Conservation (phyloP, 1,139 yeast genomes). For the Martiniozyma asiatica region DNA sequence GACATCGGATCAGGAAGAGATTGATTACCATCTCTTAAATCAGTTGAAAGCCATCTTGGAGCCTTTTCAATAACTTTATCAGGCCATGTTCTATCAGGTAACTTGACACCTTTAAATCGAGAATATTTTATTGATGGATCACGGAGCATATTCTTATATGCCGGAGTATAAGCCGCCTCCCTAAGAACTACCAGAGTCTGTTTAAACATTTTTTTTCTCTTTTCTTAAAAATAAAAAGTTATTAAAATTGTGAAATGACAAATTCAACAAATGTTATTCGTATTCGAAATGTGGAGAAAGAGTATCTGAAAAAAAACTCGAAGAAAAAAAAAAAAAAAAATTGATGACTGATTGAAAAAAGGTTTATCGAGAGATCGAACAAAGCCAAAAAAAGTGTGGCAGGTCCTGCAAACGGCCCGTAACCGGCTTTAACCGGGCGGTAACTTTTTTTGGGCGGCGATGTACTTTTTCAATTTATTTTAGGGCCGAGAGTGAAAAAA, state of each 20-base stretch:
- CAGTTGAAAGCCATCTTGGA: conserved; percentile 96
- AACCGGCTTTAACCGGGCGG: no score
- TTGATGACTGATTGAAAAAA: not conserved
- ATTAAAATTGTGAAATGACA: no score
- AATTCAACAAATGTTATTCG: not conserved
- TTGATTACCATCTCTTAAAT: conserved; percentile 94
- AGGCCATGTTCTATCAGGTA: conserved; percentile 88
- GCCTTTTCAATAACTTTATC: conserved; percentile 60
- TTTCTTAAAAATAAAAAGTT: no score
- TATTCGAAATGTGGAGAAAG: not conserved
- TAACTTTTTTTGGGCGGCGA: no score
- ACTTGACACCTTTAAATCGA: conserved; percentile 51
- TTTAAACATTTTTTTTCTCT: conserved; percentile 16
- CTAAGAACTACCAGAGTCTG: conserved; percentile 16
- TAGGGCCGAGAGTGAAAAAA: no score
- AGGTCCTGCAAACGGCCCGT: no score
- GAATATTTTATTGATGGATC: conserved; percentile 76
- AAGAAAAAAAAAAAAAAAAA: conserved; percentile 1
- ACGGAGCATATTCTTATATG: conserved; percentile 32
- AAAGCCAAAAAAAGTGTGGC: not conserved
- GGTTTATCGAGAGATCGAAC: not conserved
- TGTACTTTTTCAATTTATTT: no score
- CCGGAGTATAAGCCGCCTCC: conserved; percentile 13
- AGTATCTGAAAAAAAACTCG: conserved; percentile 1
- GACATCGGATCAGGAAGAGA: conserved; percentile 97